Conservation (phyloP, 2,329 filamentous ascomycete genomes). For the Aciculosporium take region DNA sequence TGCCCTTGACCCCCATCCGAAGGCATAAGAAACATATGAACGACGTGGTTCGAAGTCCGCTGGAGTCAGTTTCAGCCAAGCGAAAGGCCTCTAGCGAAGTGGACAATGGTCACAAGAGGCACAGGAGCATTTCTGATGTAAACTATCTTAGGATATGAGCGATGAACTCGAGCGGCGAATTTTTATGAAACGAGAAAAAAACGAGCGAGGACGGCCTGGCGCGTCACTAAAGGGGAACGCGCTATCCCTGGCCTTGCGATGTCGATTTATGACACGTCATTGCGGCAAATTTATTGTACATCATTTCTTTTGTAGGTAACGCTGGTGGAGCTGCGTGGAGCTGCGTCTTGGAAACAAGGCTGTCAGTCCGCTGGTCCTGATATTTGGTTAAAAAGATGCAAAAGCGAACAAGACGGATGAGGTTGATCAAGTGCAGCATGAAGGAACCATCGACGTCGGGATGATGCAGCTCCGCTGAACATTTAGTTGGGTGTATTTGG, state of each 20-base stretch:
- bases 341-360: neutral
- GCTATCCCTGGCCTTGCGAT: conserved; percentile 29
- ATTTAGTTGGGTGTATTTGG: no score
- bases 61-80: conserved; percentile 35
- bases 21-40: conserved; percentile 37
- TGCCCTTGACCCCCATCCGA: conserved; percentile 53
- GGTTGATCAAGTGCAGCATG: neutral
- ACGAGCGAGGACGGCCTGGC: conserved; percentile 34
- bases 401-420: neutral
- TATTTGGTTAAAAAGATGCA: neutral
- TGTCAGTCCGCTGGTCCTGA: neutral
- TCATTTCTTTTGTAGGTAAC: neutral
- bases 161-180: no score
- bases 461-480: no score
- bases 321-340: neutral
- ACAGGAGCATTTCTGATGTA: conserved; percentile 45
- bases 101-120: conserved; percentile 35
- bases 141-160: conserved; percentile 31
- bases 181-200: conserved; percentile 6
- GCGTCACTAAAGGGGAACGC: conserved; percentile 9
- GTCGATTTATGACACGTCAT: neutral
- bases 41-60: conserved; percentile 33
- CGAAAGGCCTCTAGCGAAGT: conserved; percentile 38
- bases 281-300: neutral
- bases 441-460: no score